A percentile compares a stretch with the other conserved stretches of the same genome.
Evolutionary conservation across 192 early-diverging fungal species (phyloP).

Genomic region (Coemansia sp.): DNA sequence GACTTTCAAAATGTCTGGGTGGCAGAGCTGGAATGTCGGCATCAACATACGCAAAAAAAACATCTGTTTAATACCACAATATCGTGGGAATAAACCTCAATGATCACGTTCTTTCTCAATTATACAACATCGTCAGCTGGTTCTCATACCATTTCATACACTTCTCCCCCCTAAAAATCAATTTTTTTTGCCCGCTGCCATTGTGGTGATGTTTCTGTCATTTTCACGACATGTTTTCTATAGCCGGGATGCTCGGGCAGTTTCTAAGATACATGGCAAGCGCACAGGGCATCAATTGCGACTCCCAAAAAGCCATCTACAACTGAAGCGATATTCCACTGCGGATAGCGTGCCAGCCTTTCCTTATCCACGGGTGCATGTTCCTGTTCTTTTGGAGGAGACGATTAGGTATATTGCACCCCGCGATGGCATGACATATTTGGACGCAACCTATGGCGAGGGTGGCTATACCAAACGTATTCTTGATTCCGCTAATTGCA

Average conservation of each 20-base stretch:
- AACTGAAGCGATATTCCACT: neutral
- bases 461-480: constrained; percentile 71
- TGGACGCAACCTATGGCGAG: constrained; percentile 75
- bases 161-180: neutral
- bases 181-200: neutral
- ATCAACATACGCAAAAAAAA: too few species aligned
- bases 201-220: neutral
- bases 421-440: constrained; percentile 47
- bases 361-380: constrained; percentile 36
- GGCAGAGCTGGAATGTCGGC: too few species aligned
- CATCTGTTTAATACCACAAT: constrained; percentile 2
- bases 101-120: neutral
- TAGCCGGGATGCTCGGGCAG: neutral
- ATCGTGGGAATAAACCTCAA: neutral
- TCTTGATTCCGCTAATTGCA: constrained; percentile 61
- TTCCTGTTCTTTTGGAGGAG: constrained; percentile 58
- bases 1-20: too few species aligned
- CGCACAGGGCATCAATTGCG: neutral
- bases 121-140: too few species aligned
- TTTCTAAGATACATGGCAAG: neutral
- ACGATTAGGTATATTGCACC: constrained; percentile 52
- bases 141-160: too few species aligned
- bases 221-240: neutral
- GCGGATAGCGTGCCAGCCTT: constrained; percentile 9
- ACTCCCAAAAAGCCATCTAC: neutral